Evolutionary conservation across 306 rosid species (phyloP), one percentile per base, ranked within the genome.

Genomic region (Mucuna pruriens): DNA sequence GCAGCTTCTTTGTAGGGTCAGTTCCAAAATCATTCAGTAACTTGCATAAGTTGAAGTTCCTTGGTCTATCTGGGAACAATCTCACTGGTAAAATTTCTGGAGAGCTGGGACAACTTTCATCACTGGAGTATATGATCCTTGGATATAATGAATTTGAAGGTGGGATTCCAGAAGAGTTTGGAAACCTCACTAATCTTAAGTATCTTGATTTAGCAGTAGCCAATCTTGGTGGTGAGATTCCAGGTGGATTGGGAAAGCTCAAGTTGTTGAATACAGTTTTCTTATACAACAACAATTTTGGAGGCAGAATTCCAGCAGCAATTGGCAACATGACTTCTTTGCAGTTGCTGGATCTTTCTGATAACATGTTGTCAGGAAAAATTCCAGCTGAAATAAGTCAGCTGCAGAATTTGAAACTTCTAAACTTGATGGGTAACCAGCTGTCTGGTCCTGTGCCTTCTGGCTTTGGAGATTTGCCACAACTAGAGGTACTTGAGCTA

Each of bases 181-280:
- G 97, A 64, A 92, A 95, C 36, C 97, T 95, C 75, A 89, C 94
- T 64, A 88, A 79, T 76, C 88, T 95, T 25, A 88, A 85, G 81
- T 95, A 93, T 84, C 97, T 95, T 85, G 99, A 95, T 88, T 87
- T 95, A 79, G 94, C 99, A 61, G 87, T 84, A 60, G 94, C 97
- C 17, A 93, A 90, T 86, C 97, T 93, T 78, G 85, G 93, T 66
- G 92, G 90, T 77, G 84, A 90, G 86, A 85, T 95, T 90, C 98
- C 99, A 52, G 72, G 82, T 69, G 88, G 75, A 81, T 52, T 95
- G 46, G 94, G 98, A 71, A 84, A 82, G 48, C 91, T 95, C 17
- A 77, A 85, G 81, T 65, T 82, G 1, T 60, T 95, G 25, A 80
- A 92, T 83, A 95, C 98, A n/a, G 66, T 91, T 71, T 92, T 88